Percentiles rank a stretch among this genome's conserved stretches.
Evolutionary conservation across 2,329 filamentous ascomycete species (phyloP).

Genomic region (Blastomyces silverae): DNA sequence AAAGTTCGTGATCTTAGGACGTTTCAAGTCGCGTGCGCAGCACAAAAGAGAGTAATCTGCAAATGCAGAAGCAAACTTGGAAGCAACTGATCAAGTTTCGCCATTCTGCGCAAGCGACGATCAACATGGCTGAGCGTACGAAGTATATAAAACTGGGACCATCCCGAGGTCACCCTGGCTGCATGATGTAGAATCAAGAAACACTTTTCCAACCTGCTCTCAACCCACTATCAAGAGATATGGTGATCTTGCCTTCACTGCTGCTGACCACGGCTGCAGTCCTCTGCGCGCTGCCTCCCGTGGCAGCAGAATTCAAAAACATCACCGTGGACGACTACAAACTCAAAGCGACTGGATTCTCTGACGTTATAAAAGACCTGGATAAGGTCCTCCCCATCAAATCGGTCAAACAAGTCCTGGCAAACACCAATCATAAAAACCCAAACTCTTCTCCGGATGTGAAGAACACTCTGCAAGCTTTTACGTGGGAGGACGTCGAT

Average conservation of each 20-base stretch:
- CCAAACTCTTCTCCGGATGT: conserved; percentile 9
- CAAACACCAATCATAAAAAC: conserved; percentile 10
- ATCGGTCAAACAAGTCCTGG: conserved; percentile 13
- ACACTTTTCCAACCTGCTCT: background rate
- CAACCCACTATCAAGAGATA: background rate
- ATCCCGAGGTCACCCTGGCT: background rate
- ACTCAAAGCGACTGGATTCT: conserved; percentile 2
- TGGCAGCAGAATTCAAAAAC: conserved; percentile 9
- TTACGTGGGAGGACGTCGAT: conserved; percentile 12
- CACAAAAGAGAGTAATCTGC: background rate
- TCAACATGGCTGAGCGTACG: background rate
- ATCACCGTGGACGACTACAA: conserved; percentile 6
- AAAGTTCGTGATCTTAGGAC: background rate
- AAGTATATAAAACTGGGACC: background rate
- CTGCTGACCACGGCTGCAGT: conserved; percentile 1
- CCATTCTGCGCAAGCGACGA: background rate
- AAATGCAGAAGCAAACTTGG: background rate
- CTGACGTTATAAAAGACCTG: conserved; percentile 10
- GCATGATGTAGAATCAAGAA: background rate
- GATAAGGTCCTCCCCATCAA: conserved; percentile 10
- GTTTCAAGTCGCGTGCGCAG: background rate
- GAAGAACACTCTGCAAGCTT: background rate
- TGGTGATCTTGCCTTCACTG: background rate
- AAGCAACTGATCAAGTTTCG: background rate
- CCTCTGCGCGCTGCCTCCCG: conserved; percentile 12